These are phyloP conservation scores for Phytophthora sp. DNA, from an alignment of 352 stramenopile genomes.

Conservation along the genomic window DNA sequence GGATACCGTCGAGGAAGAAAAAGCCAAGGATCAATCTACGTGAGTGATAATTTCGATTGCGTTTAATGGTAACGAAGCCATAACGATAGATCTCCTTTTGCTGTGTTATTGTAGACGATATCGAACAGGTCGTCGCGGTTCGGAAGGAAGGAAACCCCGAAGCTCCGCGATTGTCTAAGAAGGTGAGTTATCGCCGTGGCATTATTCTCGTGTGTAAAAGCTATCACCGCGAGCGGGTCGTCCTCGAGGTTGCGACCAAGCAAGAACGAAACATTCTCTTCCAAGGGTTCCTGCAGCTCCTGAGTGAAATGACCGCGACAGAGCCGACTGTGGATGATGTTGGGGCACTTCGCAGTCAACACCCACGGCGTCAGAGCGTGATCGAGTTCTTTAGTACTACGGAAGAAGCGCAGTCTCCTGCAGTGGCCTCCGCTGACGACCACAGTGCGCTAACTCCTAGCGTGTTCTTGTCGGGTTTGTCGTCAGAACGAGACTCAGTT, in stretches of 20 bases:
- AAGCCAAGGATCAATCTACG: constrained; percentile 62
- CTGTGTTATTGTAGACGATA: constrained; percentile 51
- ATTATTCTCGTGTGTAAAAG: constrained; percentile 74
- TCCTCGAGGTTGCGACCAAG: constrained; percentile 69
- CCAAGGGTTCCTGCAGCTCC: constrained; percentile 57
- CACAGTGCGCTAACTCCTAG: background rate
- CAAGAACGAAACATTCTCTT: constrained; percentile 64
- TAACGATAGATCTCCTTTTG: constrained; percentile 1
- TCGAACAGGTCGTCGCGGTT: constrained; percentile 64
- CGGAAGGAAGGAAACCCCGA: constrained; percentile 57
- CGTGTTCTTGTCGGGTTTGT: constrained; percentile 3
- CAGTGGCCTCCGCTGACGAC: background rate
- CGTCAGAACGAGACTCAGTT: constrained; percentile 6
- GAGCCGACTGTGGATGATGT: constrained; percentile 49
- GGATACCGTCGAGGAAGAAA: constrained; percentile 75
- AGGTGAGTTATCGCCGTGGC: constrained; percentile 67
- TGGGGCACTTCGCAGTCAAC: constrained; percentile 54
- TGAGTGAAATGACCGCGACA: constrained; percentile 54
- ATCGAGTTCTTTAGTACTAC: constrained; percentile 56
- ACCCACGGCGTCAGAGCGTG: constrained; percentile 52
- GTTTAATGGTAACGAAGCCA: background rate
- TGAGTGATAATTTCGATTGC: constrained; percentile 33
- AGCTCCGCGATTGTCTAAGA: constrained; percentile 54
- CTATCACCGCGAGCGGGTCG: constrained; percentile 63
- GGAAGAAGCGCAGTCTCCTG: constrained; percentile 14